phyloP scores from a whole-genome alignment of 345 rosid species.

The Gossypium herbaceum region DNA sequence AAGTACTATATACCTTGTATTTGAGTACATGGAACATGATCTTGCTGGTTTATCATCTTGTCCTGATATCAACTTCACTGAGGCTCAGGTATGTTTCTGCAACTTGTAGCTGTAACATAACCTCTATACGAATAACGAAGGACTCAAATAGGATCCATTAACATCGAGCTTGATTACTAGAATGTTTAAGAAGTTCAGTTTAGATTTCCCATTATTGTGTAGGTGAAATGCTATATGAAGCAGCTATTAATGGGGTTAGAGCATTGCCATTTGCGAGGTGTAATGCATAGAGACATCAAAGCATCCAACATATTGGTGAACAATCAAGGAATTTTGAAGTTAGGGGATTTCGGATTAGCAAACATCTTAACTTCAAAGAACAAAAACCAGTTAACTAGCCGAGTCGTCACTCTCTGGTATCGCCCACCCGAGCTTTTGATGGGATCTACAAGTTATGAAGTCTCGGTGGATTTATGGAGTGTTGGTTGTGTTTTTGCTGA shows the following conservation, averaged over 20 bases:
- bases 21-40: conserved; percentile 86
- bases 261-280: conserved; percentile 66
- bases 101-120: background rate
- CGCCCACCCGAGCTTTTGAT: conserved; percentile 82
- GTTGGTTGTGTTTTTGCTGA: conserved; percentile 78
- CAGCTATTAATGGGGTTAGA: conserved; percentile 64
- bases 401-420: conserved; percentile 81
- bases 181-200: conserved; percentile 13
- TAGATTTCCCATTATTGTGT: conserved; percentile 14
- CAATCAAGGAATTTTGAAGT: conserved; percentile 61
- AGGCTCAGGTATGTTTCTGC: conserved; percentile 46
- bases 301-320: conserved; percentile 67
- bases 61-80: conserved; percentile 53
- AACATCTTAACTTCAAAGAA: conserved; percentile 44
- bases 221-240: conserved; percentile 78
- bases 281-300: conserved; percentile 74
- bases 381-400: conserved; percentile 59
- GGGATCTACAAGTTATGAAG: conserved; percentile 72
- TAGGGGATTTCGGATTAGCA: conserved; percentile 78
- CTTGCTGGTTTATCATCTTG: conserved; percentile 62
- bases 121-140: background rate
- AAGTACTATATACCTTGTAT: conserved; percentile 60
- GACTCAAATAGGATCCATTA: too few species aligned
- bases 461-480: conserved; percentile 73
- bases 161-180: background rate